These are phyloP conservation scores for Pyronema omphalodes DNA, from an alignment of 495 filamentous ascomycete genomes.

Conservation along the genomic window DNA sequence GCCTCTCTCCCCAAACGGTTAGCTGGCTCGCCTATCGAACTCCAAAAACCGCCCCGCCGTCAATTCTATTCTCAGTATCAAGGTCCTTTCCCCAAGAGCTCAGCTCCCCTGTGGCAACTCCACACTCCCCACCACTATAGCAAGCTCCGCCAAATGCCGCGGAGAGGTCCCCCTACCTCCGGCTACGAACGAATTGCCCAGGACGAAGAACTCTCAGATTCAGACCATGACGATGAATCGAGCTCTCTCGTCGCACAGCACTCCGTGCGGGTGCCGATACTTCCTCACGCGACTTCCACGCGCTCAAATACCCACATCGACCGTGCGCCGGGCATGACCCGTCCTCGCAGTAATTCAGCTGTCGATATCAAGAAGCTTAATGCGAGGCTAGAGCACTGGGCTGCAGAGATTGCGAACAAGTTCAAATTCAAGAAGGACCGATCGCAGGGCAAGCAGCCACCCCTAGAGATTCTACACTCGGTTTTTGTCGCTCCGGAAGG, in stretches of 20 bases:
- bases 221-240: slow-evolving; percentile 22
- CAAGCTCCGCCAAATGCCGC: slow-evolving; percentile 15
- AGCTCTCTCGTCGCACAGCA: slow-evolving; percentile 12
- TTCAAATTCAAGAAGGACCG: slow-evolving; percentile 84
- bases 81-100: slow-evolving; percentile 3
- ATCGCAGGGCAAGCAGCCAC: slow-evolving; percentile 26
- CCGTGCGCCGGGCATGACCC: background rate
- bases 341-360: slow-evolving; percentile 55
- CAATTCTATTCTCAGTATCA: no score
- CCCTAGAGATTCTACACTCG: slow-evolving; percentile 85
- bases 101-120: background rate
- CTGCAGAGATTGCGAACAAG: slow-evolving; percentile 91
- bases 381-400: slow-evolving; percentile 87
- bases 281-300: slow-evolving; percentile 18
- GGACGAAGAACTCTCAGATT: slow-evolving; percentile 21
- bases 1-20: background rate
- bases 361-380: slow-evolving; percentile 99
- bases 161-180: slow-evolving; percentile 17
- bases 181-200: slow-evolving; percentile 24
- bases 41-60: slow-evolving; percentile 1
- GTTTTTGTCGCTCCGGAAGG: slow-evolving; percentile 88
- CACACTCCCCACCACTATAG: background rate
- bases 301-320: slow-evolving; percentile 5
- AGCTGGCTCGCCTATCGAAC: background rate
- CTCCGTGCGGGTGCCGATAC: slow-evolving; percentile 19